phyloP scores from a whole-genome alignment of 768 basidiomycete species.

The Lentinula detonsa region DNA sequence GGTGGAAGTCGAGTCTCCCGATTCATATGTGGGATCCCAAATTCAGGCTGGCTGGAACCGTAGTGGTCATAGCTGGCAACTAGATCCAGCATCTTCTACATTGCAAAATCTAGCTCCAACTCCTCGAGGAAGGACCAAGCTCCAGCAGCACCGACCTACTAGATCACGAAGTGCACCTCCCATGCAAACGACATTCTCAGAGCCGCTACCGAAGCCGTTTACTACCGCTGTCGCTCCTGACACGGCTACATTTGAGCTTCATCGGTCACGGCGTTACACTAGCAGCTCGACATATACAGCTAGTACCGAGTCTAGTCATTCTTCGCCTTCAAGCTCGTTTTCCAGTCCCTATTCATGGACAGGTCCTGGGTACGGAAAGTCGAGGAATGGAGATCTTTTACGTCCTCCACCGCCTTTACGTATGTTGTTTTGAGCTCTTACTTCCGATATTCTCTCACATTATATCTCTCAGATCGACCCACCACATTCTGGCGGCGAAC shows the following conservation, averaged over 20 bases:
- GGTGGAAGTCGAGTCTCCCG: neutral
- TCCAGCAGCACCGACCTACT: conserved; percentile 30
- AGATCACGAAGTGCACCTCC: conserved; percentile 43
- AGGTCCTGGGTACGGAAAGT: conserved; percentile 18
- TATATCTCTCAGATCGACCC: conserved; percentile 53
- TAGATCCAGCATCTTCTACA: conserved; percentile 18
- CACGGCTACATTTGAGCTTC: neutral
- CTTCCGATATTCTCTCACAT: neutral
- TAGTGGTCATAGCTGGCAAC: neutral
- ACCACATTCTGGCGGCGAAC: conserved; percentile 80
- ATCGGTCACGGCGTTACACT: neutral
- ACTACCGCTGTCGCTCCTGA: neutral
- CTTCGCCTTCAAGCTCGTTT: conserved; percentile 23
- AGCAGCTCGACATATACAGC: conserved; percentile 1
- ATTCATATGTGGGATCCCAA: neutral
- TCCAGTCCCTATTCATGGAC: conserved; percentile 21
- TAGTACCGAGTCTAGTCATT: neutral
- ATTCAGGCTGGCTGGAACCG: neutral
- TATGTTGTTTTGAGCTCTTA: conserved; percentile 27
- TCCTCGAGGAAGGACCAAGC: neutral
- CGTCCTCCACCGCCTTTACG: conserved; percentile 61
- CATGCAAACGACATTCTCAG: conserved; percentile 9
- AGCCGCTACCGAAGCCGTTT: conserved; percentile 5
- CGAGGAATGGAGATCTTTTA: conserved; percentile 40
- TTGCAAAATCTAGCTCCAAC: conserved; percentile 15